Evolutionary conservation across 2,329 filamentous ascomycete species (phyloP).

Genomic region (Rutstroemia sp.): DNA sequence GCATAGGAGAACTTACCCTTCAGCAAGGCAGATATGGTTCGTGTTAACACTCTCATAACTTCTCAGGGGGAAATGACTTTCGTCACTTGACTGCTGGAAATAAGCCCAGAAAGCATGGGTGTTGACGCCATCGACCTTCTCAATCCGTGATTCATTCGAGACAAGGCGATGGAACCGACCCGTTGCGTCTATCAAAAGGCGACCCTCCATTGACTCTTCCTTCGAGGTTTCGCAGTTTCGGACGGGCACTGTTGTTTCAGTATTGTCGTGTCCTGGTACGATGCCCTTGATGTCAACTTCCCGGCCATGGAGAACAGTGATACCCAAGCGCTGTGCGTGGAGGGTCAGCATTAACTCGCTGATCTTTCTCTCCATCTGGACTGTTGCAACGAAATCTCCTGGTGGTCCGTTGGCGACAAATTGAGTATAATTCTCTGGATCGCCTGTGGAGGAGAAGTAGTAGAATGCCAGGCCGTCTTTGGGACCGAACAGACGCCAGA

Average conservation of each 20-base stretch:
- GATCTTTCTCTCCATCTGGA: constrained; percentile 25
- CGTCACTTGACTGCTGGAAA: constrained; percentile 16
- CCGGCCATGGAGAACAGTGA: constrained; percentile 23
- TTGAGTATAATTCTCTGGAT: constrained; percentile 14
- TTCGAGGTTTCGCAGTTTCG: not conserved
- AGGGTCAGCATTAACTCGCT: constrained; percentile 26
- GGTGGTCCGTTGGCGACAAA: constrained; percentile 18
- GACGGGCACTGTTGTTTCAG: not conserved
- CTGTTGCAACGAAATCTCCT: constrained; percentile 15
- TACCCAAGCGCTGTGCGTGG: constrained; percentile 21
- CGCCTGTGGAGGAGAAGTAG: constrained; percentile 14
- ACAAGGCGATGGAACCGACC: constrained; percentile 20
- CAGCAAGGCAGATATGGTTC: constrained; percentile 26
- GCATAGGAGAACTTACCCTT: constrained; percentile 14
- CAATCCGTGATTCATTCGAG: constrained; percentile 17
- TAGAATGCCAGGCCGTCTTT: constrained; percentile 27
- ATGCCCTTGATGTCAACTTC: constrained; percentile 6
- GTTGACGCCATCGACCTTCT: constrained; percentile 21
- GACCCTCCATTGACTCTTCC: constrained; percentile 11
- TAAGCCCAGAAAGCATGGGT: constrained; percentile 20
- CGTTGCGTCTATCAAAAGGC: constrained; percentile 21
- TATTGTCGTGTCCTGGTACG: not conserved
- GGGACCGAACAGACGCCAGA: constrained; percentile 21
- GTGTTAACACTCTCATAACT: constrained; percentile 23
- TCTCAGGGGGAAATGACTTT: constrained; percentile 20